Evolutionary conservation across 768 basidiomycete genomes (phyloP), one percentile per base, ranked within the genome.

Genomic region (Collybia sp.): DNA sequence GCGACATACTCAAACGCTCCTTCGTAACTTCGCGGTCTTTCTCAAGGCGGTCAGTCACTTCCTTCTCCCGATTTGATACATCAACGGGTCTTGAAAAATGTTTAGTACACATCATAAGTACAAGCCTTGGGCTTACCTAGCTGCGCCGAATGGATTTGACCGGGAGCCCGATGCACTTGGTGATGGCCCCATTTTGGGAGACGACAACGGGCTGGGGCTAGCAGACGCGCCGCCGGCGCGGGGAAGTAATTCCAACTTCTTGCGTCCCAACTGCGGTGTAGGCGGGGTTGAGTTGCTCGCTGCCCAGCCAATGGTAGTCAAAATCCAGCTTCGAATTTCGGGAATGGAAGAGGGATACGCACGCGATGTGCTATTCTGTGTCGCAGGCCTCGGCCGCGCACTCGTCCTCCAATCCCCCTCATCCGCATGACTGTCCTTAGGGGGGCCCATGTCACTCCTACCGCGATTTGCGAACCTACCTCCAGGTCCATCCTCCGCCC

Each of bases 121-220:
- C 13, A n/a, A 18, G 30, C 25, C 12, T 30, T 41, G 18, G 15
- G 34, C 78, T 41, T 54, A 89, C 88, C 69, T 85, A 31, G 95
- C 95, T 44, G 76, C 74, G 41, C 95, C 96, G 58, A 98, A 98
- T 5, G 94, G 94, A 61, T 77, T 93, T 48, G 85, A 59, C 31
- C 80, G 59, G 5, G 71, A 54, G 16, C 64, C 59, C 38, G 68
- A 55, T 6, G 61, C 63, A 31, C 71, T 50, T 42, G 69, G 61
- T 13, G 73, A 66, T 46, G 75, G 65, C 2, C 75, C 69, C 54
- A 88, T 78, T 66, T 86, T 85, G 0, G 88, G 89, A 6, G 89
- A 90, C 0, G 86, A 82, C 38, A 92, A 70, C 2, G 91, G 86
- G 13, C 88, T 85, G 20, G 88, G 77, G 11, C 75, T 73, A 9